A percentile compares a stretch with the other conserved stretches of the same genome.
These are phyloP conservation scores for Neurospora tetraspora DNA, from an alignment of 495 filamentous ascomycete genomes.

Conservation along the genomic window DNA sequence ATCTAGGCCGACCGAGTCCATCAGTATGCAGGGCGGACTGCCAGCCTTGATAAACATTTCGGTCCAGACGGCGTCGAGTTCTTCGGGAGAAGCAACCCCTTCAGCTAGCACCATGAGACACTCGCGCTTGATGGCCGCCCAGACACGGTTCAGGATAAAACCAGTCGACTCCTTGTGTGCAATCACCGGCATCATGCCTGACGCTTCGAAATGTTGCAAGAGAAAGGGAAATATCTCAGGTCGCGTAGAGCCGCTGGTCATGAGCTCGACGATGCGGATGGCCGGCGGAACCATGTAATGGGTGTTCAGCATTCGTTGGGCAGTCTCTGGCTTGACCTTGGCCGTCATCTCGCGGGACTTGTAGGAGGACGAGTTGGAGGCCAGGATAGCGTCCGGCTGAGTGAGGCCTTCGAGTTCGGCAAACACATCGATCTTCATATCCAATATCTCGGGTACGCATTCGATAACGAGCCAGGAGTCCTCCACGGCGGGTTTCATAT, in stretches of 20 bases:
- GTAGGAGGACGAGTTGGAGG: constrained; percentile 38
- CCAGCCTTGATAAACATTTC: constrained; percentile 24
- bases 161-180: constrained; percentile 36
- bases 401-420: constrained; percentile 30
- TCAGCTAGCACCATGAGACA: constrained; percentile 40
- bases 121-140: constrained; percentile 46
- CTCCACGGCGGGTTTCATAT: constrained; percentile 24
- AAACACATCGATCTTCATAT: constrained; percentile 36
- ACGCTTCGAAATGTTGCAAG: constrained; percentile 19
- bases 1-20: constrained; percentile 38
- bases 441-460: constrained; percentile 38
- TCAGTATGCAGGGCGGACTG: constrained; percentile 13
- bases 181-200: constrained; percentile 28
- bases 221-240: constrained; percentile 27
- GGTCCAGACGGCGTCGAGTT: constrained; percentile 38
- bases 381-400: constrained; percentile 32
- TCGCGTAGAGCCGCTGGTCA: constrained; percentile 37
- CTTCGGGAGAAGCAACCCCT: constrained; percentile 34
- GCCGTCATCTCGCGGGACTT: constrained; percentile 33
- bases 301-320: constrained; percentile 30
- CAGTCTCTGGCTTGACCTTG: constrained; percentile 22
- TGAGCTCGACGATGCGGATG: constrained; percentile 36
- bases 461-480: constrained; percentile 40
- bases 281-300: constrained; percentile 42
- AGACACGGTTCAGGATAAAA: constrained; percentile 44